Conservation (phyloP, 345 rosid species). For the Gossypium turneri region DNA sequence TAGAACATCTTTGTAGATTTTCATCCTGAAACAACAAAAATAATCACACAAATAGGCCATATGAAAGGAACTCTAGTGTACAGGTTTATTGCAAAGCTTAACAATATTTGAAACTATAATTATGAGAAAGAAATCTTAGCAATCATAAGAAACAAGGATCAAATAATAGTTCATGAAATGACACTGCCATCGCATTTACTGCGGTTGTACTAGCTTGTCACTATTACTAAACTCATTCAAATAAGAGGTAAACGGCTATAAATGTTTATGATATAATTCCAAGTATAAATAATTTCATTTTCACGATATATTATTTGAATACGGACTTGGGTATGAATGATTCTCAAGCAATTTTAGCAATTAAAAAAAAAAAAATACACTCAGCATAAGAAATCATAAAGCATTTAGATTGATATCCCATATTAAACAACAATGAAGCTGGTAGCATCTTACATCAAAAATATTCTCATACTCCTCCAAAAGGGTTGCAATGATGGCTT, state of each 20-base stretch:
- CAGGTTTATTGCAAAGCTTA: not conserved
- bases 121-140: not conserved
- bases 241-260: not conserved
- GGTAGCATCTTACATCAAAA: conserved; percentile 70
- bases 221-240: not conserved
- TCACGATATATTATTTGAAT: not conserved
- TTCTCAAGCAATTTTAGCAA: not conserved
- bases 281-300: not conserved
- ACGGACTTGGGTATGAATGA: not conserved
- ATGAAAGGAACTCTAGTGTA: not conserved
- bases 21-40: conserved; percentile 66
- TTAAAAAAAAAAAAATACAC: not conserved
- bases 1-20: conserved; percentile 87
- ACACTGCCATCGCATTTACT: not conserved
- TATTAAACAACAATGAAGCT: conserved; percentile 14
- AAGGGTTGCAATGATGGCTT: conserved; percentile 75
- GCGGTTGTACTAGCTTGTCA: not conserved
- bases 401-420: conserved; percentile 6
- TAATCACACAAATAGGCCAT: not conserved
- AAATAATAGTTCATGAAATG: not conserved
- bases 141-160: not conserved
- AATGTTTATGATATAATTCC: not conserved
- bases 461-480: conserved; percentile 84
- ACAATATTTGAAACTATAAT: conserved; percentile 7
- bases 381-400: not conserved